These are phyloP conservation scores for Marsdenia floribunda DNA, from an alignment of 257 asterid genomes.

Conservation along the genomic window DNA sequence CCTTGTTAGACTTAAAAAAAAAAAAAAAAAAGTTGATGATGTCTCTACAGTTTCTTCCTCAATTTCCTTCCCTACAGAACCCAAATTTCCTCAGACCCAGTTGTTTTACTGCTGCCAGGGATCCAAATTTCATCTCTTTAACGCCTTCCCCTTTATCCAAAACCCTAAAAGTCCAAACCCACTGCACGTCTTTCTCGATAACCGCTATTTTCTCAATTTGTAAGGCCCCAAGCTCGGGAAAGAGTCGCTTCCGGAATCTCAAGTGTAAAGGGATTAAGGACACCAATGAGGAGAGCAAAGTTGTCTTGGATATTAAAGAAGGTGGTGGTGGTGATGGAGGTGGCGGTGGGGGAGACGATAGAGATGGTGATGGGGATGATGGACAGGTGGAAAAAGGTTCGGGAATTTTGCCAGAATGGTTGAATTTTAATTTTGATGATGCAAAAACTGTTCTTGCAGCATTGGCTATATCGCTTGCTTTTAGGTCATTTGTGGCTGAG, in stretches of 20 bases:
- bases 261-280: slow-evolving; percentile 35
- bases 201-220: slow-evolving; percentile 23
- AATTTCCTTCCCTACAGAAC: slow-evolving; percentile 31
- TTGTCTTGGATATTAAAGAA: slow-evolving; percentile 30
- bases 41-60: slow-evolving; percentile 36
- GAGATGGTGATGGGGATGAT: slow-evolving; percentile 54
- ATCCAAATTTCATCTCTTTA: slow-evolving; percentile 13
- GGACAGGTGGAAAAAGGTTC: slow-evolving; percentile 36
- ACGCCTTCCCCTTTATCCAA: slow-evolving; percentile 18
- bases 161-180: slow-evolving; percentile 19
- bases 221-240: slow-evolving; percentile 13
- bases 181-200: slow-evolving; percentile 21
- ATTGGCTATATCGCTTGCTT: slow-evolving; percentile 71
- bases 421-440: slow-evolving; percentile 66
- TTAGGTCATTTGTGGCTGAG: slow-evolving; percentile 88
- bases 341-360: slow-evolving; percentile 43
- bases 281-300: slow-evolving; percentile 47
- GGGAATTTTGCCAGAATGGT: slow-evolving; percentile 74
- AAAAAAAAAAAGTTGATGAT: slow-evolving; percentile 19
- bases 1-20: slow-evolving; percentile 4
- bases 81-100: slow-evolving; percentile 28
- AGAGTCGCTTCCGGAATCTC: slow-evolving; percentile 27
- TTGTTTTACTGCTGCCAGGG: slow-evolving; percentile 20
- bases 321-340: slow-evolving; percentile 22
- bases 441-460: slow-evolving; percentile 80